Conservation (phyloP, 2,329 filamentous ascomycete species). For the Fusarium verticillioides region DNA sequence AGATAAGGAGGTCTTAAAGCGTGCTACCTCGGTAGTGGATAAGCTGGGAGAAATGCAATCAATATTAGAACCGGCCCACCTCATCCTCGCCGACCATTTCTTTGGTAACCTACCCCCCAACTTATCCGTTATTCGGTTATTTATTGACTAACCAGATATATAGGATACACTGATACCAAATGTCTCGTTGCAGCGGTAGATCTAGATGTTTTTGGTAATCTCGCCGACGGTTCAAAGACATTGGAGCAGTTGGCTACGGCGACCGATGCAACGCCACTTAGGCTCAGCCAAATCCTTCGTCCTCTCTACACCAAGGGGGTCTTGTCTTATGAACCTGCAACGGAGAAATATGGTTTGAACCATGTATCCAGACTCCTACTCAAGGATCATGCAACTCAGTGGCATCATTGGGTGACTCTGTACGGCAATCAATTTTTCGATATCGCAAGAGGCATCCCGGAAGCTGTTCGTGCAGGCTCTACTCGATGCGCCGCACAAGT, state of each 20-base stretch:
- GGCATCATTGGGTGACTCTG: not conserved
- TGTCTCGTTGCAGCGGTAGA: not conserved
- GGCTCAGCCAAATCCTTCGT: not conserved
- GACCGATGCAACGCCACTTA: not conserved
- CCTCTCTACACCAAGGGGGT: not conserved
- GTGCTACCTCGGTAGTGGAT: not conserved
- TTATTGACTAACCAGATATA: not conserved
- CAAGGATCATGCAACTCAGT: not conserved
- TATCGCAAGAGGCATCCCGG: not conserved
- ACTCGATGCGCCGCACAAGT: not conserved
- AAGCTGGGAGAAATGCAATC: not conserved
- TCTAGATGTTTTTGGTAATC: not conserved
- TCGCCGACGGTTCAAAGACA: not conserved
- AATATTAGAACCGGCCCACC: not conserved
- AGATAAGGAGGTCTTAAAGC: not conserved
- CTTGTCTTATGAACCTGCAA: not conserved
- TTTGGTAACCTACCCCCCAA: not conserved
- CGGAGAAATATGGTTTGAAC: not conserved
- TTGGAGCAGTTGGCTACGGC: not conserved
- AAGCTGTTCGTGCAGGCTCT: not conserved
- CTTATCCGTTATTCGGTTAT: not conserved
- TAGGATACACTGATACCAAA: not conserved
- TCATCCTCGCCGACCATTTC: not conserved
- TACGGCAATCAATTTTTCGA: not conserved
- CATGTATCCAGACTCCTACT: not conserved